Evolutionary conservation across 106 monocot genomes (phyloP), one percentile per base, ranked within the genome.

Genomic region (Dioscorea dumetorum): DNA sequence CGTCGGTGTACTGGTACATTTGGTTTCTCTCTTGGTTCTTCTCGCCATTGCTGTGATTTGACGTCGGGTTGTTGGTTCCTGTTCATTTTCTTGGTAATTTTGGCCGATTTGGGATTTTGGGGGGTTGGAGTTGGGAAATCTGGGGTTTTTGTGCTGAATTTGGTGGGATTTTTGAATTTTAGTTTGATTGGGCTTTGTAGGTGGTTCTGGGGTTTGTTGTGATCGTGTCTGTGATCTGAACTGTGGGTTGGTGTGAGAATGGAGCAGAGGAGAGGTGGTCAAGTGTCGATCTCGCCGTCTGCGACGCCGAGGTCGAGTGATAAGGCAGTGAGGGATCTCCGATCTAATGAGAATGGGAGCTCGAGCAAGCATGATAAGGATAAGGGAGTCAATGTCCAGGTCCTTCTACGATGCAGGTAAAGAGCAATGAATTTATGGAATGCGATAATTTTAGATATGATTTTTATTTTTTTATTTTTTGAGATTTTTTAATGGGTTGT

Each of bases 371-470:
- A 75, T 65, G 88, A 89, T 57, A 88, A 79, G 68, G 86, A 90
- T 31, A 87, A 95, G 72, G 95, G 88, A 49, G 88, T 88, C 63
- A 91, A 95, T 78, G 81, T 95, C 18, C 95, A 95, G 61, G 95
- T 95, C 65, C 71, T 95, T 33, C 91, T 95, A 20, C 71, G 95
- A 63, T 95, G 95, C 91, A 91, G 88, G 95, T 88, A 60, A 59
- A 35, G 18, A 57, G 22, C 24, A 32, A 22, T 22, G 34, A 53
- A 18, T 33, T 61, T 59, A 24, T 33, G 13, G 24, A 61, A 35
- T 33, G 4, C 12, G 21, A 20, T 1, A 48, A 48, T 19, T 64
- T 61, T 48, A 54, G 49, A 35, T 51, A 22, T 21, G 4, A 34
- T 31, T 6, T 8, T 53, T 22, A 53, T 23, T 2, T 23, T 69